A percentile compares a stretch with the other conserved stretches of the same genome.
These are phyloP conservation scores for Wolfiporia cocos DNA, from an alignment of 1,284 basidiomycete species.

Conservation along the genomic window DNA sequence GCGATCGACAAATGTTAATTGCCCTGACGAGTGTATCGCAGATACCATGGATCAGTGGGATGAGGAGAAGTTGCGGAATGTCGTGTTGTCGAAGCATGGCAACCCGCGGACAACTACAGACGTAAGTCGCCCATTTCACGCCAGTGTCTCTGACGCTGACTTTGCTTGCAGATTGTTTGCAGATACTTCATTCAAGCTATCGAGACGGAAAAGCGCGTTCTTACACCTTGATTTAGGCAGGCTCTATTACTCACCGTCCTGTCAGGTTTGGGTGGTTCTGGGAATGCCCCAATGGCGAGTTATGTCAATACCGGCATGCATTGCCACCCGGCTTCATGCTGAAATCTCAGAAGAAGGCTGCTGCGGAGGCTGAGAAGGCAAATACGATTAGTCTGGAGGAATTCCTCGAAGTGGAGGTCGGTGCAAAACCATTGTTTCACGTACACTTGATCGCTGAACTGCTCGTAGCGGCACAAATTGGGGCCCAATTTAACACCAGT, in stretches of 20 bases:
- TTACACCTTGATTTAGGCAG: neutral
- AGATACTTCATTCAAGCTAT: constrained; percentile 97
- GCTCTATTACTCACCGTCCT: neutral
- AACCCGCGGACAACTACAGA: constrained; percentile 93
- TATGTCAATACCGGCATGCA: constrained; percentile 94
- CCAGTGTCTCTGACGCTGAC: neutral
- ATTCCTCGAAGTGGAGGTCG: constrained; percentile 94
- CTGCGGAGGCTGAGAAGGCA: constrained; percentile 82
- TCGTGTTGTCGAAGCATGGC: constrained; percentile 85
- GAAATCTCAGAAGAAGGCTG: constrained; percentile 85
- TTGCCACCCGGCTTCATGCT: constrained; percentile 94
- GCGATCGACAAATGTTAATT: constrained; percentile 6
- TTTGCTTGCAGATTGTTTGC: constrained; percentile 78
- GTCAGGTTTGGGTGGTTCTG: constrained; percentile 87
- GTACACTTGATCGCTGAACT: constrained; percentile 1
- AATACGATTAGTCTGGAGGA: constrained; percentile 93
- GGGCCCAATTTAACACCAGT: constrained; percentile 92
- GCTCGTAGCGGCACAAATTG: constrained; percentile 82
- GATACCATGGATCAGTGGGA: constrained; percentile 99
- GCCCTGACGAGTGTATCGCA: constrained; percentile 29
- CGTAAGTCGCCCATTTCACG: constrained; percentile 38
- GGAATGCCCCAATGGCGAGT: constrained; percentile 83
- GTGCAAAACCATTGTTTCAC: constrained; percentile 15
- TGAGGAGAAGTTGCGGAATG: constrained; percentile 84
- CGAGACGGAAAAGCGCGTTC: constrained; percentile 66